Conservation (phyloP, 1,284 basidiomycete species). For the Ceratobasidium sp. region DNA sequence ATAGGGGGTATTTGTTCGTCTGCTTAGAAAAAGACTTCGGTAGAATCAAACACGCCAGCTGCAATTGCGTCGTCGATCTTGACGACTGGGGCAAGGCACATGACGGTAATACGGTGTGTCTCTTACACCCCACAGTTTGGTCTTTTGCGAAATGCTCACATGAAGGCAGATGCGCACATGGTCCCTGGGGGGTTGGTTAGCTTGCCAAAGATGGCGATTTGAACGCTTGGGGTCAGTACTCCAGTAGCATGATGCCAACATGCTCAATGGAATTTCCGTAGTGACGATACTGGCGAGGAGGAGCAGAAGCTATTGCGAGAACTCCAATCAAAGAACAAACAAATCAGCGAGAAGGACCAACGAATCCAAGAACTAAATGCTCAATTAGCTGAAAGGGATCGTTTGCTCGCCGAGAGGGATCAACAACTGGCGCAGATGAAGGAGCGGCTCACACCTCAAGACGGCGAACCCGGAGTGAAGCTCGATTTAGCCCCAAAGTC, state of each 20-base stretch:
- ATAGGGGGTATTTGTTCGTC: background rate
- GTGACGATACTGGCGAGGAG: constrained; percentile 3
- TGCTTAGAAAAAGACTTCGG: background rate
- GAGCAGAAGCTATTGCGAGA: background rate
- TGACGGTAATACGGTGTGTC: background rate
- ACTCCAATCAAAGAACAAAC: background rate
- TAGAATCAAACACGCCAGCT: constrained; percentile 11
- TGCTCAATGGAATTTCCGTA: background rate
- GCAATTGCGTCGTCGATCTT: constrained; percentile 19
- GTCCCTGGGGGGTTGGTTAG: background rate
- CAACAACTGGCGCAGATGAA: background rate
- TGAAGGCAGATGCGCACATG: background rate
- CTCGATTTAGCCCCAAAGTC: background rate
- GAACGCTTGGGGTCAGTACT: background rate
- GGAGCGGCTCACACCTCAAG: background rate
- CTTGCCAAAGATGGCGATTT: background rate
- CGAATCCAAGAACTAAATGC: background rate
- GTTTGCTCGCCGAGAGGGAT: background rate
- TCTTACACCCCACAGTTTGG: background rate
- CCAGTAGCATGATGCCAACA: background rate
- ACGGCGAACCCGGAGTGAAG: background rate
- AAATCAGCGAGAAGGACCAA: background rate
- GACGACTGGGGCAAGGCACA: background rate
- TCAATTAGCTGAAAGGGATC: background rate
- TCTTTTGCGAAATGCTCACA: background rate